Evolutionary conservation across 2,329 filamentous ascomycete genomes (phyloP).

Genomic region (Phialophora verrucosa): DNA sequence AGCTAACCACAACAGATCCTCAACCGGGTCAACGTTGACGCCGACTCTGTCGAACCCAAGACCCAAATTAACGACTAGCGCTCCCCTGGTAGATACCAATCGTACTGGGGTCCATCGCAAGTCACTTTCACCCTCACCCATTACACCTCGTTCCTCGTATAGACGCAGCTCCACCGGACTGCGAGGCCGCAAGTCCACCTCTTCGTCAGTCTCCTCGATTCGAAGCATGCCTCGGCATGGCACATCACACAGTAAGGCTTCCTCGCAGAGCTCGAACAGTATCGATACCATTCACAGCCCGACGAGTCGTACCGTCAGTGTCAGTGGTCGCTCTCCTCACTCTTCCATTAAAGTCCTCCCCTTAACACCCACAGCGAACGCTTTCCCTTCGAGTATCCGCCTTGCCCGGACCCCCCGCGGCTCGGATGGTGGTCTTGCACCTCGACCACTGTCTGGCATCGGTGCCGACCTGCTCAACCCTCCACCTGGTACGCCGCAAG

Average conservation of each 20-base stretch:
- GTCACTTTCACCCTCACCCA: slow-evolving; percentile 81
- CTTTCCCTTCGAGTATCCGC: slow-evolving; percentile 85
- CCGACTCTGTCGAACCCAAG: slow-evolving; percentile 32
- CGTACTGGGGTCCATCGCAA: slow-evolving; percentile 58
- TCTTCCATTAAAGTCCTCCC: slow-evolving; percentile 94
- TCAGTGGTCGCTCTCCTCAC: slow-evolving; percentile 75
- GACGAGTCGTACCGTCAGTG: slow-evolving; percentile 61
- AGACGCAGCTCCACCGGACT: slow-evolving; percentile 82
- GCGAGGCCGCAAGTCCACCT: slow-evolving; percentile 91
- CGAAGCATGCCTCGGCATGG: slow-evolving; percentile 89
- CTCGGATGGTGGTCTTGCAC: slow-evolving; percentile 18
- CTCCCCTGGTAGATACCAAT: slow-evolving; percentile 35
- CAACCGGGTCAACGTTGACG: slow-evolving; percentile 35
- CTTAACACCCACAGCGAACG: slow-evolving; percentile 75
- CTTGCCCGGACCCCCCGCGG: slow-evolving; percentile 66
- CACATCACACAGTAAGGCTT: slow-evolving; percentile 84
- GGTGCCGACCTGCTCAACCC: slow-evolving; percentile 16
- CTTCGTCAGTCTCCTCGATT: slow-evolving; percentile 90
- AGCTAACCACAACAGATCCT: slow-evolving; percentile 26
- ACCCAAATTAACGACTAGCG: slow-evolving; percentile 28
- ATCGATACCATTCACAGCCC: slow-evolving; percentile 72
- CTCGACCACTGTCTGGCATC: slow-evolving; percentile 27
- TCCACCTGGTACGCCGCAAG: slow-evolving; percentile 25
- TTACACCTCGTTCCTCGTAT: slow-evolving; percentile 86
- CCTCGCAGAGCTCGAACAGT: slow-evolving; percentile 83